Percentiles rank a stretch among this genome's conserved stretches.
Evolutionary conservation across 257 asterid species (phyloP).

Genomic region (Mitragyna speciosa): DNA sequence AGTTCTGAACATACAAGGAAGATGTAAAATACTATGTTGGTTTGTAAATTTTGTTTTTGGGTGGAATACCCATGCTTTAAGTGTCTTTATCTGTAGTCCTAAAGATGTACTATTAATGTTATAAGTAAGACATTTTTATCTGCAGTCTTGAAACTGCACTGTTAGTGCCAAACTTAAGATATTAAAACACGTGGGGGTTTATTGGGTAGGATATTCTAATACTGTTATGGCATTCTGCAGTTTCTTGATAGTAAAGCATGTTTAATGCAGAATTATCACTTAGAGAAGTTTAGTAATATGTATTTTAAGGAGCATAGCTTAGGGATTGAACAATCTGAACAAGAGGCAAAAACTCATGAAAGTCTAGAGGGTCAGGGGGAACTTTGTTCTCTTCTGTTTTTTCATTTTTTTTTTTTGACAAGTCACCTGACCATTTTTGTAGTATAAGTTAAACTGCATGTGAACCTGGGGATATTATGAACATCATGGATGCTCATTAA

Average conservation of each 20-base stretch:
- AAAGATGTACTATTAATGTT: not conserved
- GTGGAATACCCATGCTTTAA: not conserved
- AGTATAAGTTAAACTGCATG: not conserved
- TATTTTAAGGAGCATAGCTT: not conserved
- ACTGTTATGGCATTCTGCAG: not conserved
- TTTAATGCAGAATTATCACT: not conserved
- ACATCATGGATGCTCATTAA: not conserved
- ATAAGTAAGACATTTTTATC: too few species aligned
- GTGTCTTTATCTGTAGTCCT: not conserved
- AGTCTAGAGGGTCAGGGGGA: not conserved
- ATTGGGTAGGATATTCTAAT: not conserved
- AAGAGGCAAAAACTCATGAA: not conserved
- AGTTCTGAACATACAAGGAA: not conserved
- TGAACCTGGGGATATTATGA: conserved; percentile 3
- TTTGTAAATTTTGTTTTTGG: not conserved
- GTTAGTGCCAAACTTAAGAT: not conserved
- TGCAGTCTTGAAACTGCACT: too few species aligned
- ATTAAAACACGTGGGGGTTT: not conserved
- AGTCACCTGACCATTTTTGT: not conserved
- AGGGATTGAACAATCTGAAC: not conserved
- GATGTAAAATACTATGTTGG: not conserved
- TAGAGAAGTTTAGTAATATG: not conserved
- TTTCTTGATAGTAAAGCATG: not conserved
- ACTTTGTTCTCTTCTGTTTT: not conserved
- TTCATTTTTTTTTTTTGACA: too few species aligned